Base-by-base conservation (phyloP, 176 grass and related monocot species). In the Cocos nucifera region DNA sequence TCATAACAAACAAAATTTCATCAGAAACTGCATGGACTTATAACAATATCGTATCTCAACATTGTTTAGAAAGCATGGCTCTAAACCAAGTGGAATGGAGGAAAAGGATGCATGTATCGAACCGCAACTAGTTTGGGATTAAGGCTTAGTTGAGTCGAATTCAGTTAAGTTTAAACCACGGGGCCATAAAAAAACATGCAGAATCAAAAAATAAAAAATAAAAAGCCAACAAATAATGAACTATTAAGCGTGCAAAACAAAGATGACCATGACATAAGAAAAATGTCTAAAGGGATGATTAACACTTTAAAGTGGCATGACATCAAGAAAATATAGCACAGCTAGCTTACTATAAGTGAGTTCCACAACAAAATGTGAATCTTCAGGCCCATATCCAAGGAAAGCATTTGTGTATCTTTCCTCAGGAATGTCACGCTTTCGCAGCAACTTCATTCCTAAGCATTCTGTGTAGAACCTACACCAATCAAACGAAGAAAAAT, bases 331-430 rank as follows among this genome's bases (percentile, higher is more conserved):
- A 32, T 29, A 70, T 75, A 50, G 65, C 0, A 6, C 15, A 65
- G 22, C 61, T 72, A 66, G 28, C 86, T 90, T 85, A 96, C 92
- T 85, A 59, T 96, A 96, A 67, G 86, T 90, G 58, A 96, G 82
- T 74, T 96, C 92, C 16, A 88, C 75, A 58, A 90, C 87, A 15
- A 96, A 96, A 80, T 96, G 87, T 1, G 87, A 90, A 30, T 83
- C 86, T 82, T 96, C 92, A n/a, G 92, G 86, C 27, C 92, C 92
- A 32, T 88, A 96, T 18, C 92, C 92, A 10, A 96, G 72, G 63
- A 96, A 96, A 49, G 91, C 91, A 69, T 96, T 96, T 53, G 86
- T 90, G 23, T 90, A 96, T 80, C 80, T 88, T 79, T 96, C 92
- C 78, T 96, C 92, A 0, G 92, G 87, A 53, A 96, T 88, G 64